Percentiles rank a stretch among this genome's conserved stretches.
phyloP scores from a whole-genome alignment of 805 yeast species.

The Pichia paraexigua region DNA sequence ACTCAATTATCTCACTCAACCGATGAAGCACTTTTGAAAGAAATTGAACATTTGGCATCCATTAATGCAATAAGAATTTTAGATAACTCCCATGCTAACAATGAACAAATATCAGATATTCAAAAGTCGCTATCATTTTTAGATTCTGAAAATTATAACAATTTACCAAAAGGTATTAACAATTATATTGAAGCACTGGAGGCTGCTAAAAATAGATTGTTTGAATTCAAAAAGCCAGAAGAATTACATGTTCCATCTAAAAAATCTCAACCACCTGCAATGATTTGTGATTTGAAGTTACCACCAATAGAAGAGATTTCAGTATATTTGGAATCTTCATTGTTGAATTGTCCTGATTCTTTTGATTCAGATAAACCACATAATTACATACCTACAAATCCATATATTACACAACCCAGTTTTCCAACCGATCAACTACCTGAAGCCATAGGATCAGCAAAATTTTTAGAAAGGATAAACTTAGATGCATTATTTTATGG shows the following conservation, averaged over 20 bases:
- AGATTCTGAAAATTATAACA: constrained; percentile 17
- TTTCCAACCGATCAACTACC: constrained; percentile 83
- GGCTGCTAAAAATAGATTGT: constrained; percentile 25
- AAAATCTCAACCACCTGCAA: constrained; percentile 9
- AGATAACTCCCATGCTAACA: not conserved
- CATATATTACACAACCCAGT: constrained; percentile 83
- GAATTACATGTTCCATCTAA: constrained; percentile 9
- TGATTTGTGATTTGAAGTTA: constrained; percentile 38
- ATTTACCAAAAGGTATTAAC: constrained; percentile 22
- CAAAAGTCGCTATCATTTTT: constrained; percentile 15
- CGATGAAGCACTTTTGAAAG: not conserved
- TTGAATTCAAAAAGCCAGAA: constrained; percentile 10
- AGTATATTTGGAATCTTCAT: constrained; percentile 63
- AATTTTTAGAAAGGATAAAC: constrained; percentile 63
- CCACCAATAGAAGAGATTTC: constrained; percentile 46
- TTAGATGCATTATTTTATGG: constrained; percentile 85
- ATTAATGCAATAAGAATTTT: constrained; percentile 3
- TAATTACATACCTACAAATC: constrained; percentile 61
- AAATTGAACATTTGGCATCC: constrained; percentile 3
- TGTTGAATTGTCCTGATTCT: constrained; percentile 89
- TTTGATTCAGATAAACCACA: constrained; percentile 81
- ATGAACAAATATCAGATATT: constrained; percentile 1
- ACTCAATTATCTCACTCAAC: not conserved
- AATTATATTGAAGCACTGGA: constrained; percentile 24
- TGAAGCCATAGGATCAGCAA: constrained; percentile 52